Conservation (phyloP, 495 filamentous ascomycete species). For the Lasiosphaeris hirsuta region DNA sequence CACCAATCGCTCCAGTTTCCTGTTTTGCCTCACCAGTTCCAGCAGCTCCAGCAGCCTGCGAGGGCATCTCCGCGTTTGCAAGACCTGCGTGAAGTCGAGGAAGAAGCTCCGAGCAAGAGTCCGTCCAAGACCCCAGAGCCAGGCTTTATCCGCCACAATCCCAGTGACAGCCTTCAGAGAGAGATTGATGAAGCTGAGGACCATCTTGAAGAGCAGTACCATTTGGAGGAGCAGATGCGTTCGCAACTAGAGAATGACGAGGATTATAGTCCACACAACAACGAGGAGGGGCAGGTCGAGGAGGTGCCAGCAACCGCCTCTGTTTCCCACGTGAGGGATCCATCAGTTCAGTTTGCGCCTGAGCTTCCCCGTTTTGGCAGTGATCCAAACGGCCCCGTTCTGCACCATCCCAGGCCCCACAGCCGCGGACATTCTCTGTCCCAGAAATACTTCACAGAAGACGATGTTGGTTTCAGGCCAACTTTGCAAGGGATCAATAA, state of each 20-base stretch:
- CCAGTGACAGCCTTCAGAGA: conserved; percentile 64
- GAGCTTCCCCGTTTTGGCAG: conserved; percentile 38
- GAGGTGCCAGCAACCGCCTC: conserved; percentile 20
- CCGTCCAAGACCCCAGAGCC: conserved; percentile 49
- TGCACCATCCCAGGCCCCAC: conserved; percentile 62
- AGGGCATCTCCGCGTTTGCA: conserved; percentile 55
- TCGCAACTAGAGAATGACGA: conserved; percentile 67
- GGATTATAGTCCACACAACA: conserved; percentile 55
- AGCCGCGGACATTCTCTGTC: conserved; percentile 56
- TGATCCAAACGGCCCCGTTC: conserved; percentile 43
- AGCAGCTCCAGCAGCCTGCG: conserved; percentile 42
- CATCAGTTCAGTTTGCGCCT: conserved; percentile 43
- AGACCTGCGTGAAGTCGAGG: conserved; percentile 52
- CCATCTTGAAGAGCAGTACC: conserved; percentile 66
- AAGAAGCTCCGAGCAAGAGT: conserved; percentile 46
- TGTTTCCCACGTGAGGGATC: conserved; percentile 33
- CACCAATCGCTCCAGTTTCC: conserved; percentile 59
- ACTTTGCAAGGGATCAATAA: conserved; percentile 27
- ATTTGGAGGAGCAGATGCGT: conserved; percentile 69
- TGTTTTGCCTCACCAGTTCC: conserved; percentile 50
- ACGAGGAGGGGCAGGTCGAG: conserved; percentile 37
- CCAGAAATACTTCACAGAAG: conserved; percentile 50
- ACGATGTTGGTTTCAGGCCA: conserved; percentile 35
- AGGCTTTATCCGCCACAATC: conserved; percentile 39
- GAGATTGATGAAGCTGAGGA: conserved; percentile 86